These are phyloP conservation scores for Coemansia sp. DNA, from an alignment of 192 early-diverging fungal species.

Conservation along the genomic window DNA sequence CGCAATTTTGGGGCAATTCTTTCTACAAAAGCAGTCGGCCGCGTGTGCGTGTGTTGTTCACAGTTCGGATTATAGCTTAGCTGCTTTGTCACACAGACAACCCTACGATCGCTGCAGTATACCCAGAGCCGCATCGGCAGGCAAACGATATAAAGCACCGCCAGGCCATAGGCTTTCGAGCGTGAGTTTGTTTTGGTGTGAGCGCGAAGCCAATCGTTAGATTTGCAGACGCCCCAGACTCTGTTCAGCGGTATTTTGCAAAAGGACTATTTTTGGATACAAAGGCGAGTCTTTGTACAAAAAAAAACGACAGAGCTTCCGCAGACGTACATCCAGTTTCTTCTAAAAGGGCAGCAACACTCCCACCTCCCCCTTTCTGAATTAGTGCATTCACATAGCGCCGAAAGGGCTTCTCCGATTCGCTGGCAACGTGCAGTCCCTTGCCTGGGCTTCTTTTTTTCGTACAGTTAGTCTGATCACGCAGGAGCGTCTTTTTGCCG, in stretches of 20 bases:
- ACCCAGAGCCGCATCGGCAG: slow-evolving; percentile 4
- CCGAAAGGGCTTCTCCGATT: slow-evolving; percentile 9
- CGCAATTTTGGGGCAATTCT: background rate
- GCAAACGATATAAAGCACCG: background rate
- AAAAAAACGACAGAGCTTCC: slow-evolving; percentile 3
- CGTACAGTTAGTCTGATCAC: slow-evolving; percentile 13
- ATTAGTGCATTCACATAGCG: slow-evolving; percentile 11
- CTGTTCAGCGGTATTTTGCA: slow-evolving; percentile 6
- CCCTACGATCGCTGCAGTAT: slow-evolving; percentile 1
- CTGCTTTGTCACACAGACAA: background rate
- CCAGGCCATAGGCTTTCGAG: background rate
- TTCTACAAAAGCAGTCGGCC: background rate
- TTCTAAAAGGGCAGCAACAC: slow-evolving; percentile 2
- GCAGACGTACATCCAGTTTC: slow-evolving; percentile 3
- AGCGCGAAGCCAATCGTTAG: background rate
- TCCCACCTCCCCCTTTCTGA: background rate
- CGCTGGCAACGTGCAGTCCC: slow-evolving; percentile 13
- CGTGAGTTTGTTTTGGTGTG: slow-evolving; percentile 7
- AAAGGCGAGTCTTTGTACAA: slow-evolving; percentile 18
- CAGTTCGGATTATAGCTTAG: background rate
- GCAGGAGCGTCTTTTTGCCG: background rate
- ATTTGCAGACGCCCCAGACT: slow-evolving; percentile 14
- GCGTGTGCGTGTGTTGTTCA: background rate
- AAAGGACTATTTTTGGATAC: slow-evolving; percentile 10
- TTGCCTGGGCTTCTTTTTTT: slow-evolving; percentile 13